phyloP scores from a whole-genome alignment of 2,329 filamentous ascomycete species.

The Colletotrichum lupini region DNA sequence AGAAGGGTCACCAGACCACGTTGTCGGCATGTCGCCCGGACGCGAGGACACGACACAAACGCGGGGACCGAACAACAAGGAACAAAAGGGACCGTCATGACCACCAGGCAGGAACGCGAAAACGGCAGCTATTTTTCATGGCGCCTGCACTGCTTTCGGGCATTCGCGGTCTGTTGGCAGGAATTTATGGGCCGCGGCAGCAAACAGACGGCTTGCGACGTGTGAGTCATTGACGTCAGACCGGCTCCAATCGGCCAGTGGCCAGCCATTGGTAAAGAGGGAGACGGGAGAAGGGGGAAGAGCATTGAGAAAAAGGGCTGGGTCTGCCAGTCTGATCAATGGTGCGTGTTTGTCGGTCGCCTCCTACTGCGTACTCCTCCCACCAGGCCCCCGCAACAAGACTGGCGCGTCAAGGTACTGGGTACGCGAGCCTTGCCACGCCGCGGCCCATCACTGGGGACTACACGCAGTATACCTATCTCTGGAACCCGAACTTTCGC shows the following conservation, averaged over 20 bases:
- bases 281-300: neutral
- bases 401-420: conserved; percentile 8
- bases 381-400: conserved; percentile 3
- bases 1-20: conserved; percentile 29
- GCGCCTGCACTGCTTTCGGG: conserved; percentile 31
- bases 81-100: neutral
- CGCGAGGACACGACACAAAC: conserved; percentile 23
- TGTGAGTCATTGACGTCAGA: conserved; percentile 37
- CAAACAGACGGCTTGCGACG: conserved; percentile 33
- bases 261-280: conserved; percentile 19
- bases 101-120: conserved; percentile 15
- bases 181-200: conserved; percentile 30
- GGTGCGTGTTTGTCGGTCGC: conserved; percentile 20
- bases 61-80: conserved; percentile 1
- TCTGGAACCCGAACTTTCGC: conserved; percentile 24
- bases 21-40: conserved; percentile 23
- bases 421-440: conserved; percentile 36
- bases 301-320: conserved; percentile 24
- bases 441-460: conserved; percentile 15
- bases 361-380: neutral
- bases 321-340: neutral
- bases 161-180: conserved; percentile 22
- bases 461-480: neutral
- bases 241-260: conserved; percentile 27
- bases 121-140: conserved; percentile 17